Evolutionary conservation across 2,329 filamentous ascomycete species (phyloP), one percentile per base, ranked within the genome.

Genomic region (Colletotrichum chrysophilum): DNA sequence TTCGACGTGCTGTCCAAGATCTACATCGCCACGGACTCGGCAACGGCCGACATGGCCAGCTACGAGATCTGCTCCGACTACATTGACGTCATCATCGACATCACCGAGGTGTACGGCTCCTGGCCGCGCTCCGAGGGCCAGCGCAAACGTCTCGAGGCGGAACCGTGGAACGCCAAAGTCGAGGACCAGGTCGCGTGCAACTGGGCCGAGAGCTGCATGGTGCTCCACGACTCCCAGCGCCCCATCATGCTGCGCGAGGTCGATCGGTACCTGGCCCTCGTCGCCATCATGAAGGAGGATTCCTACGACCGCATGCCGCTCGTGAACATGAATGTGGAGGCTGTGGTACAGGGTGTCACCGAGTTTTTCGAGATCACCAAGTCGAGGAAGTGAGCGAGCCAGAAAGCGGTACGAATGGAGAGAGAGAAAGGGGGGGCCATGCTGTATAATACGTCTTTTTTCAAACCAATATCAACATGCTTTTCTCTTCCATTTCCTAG

Each of bases 51-150:
- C 82, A 97, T 98, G 90, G 94, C 95, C 56, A 96, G 95, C 83
- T 99, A 99, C 84, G 97, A 98, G 86, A 98, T 98, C 82, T 99
- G 97, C 87, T 98, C 95, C 66, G 97, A 99, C 83, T 98, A 98
- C 83, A 98, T 99, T 79, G 97, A 99, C 84, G 96, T 98, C 76
- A 98, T 99, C 77, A 96, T 98, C 74, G 97, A 99, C 83, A 94
- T 98, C 70, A 97, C 95, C 32, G 96, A 98, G 82, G 94, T 99
- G 52, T 99, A 98, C 82, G 96, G 96, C 70, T 90, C 88, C 61
- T 98, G 93, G 90, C 86, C 88, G 66, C 88, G 92, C 9, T 88
- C 89, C 32, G 86, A 89, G 28, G 86, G 88, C 24, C 91, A 91
- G 77, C 88, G 89, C 30, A 87, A 89, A 66, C 84, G 84, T 26